Evolutionary conservation across 2,329 filamentous ascomycete species (phyloP).

Genomic region (Epichloe bromicola): DNA sequence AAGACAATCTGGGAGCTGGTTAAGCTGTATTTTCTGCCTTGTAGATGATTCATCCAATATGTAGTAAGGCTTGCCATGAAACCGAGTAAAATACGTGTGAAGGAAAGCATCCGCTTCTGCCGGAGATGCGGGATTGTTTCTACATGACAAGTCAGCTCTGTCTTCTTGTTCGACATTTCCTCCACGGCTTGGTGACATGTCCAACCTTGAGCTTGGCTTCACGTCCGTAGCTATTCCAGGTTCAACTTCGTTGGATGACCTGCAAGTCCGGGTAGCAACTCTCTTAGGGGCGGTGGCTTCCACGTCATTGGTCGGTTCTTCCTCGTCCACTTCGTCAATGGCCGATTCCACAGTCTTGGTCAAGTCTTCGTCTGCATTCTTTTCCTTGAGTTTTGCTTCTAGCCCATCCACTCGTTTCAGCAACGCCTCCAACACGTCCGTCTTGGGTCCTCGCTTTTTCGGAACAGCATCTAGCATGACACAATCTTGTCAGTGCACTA

Average conservation of each 20-base stretch:
- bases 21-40: conserved; percentile 56
- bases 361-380: conserved; percentile 29
- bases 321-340: not conserved
- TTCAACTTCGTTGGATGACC: conserved; percentile 9
- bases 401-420: conserved; percentile 76
- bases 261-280: conserved; percentile 21
- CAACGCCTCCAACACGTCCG: conserved; percentile 73
- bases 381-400: conserved; percentile 65
- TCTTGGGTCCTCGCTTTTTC: conserved; percentile 83
- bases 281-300: conserved; percentile 30
- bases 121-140: conserved; percentile 31
- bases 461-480: conserved; percentile 59
- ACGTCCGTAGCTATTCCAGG: not conserved
- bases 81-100: conserved; percentile 65
- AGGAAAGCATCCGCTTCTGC: conserved; percentile 51
- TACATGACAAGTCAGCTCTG: conserved; percentile 11
- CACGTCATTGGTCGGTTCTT: conserved; percentile 5
- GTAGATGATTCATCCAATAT: conserved; percentile 67
- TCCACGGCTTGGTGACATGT: not conserved
- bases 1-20: conserved; percentile 47
- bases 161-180: not conserved
- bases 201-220: not conserved
- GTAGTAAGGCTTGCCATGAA: conserved; percentile 72
- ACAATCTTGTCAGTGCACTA: not conserved
- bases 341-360: conserved; percentile 1